Percentiles rank a stretch among this genome's conserved stretches.
These are phyloP conservation scores for Sutorius eximius DNA, from an alignment of 1,284 basidiomycete species.

Conservation along the genomic window DNA sequence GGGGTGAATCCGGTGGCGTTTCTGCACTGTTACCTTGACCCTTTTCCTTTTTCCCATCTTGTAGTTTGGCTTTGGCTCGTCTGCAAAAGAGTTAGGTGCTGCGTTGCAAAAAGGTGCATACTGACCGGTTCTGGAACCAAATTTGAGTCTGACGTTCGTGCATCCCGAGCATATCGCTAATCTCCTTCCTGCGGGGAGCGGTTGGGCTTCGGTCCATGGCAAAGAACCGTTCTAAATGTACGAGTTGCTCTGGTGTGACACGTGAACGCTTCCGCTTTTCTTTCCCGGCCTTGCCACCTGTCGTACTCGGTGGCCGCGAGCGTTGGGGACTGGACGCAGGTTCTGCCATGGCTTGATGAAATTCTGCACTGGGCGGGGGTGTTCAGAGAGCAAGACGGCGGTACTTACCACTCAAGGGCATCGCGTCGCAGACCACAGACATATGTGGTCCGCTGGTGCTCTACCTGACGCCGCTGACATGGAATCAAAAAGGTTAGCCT, in stretches of 20 bases:
- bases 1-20: conserved; percentile 50
- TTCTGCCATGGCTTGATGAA: conserved; percentile 21
- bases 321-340: conserved; percentile 29
- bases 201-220: conserved; percentile 67
- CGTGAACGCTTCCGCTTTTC: conserved; percentile 76
- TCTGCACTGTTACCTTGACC: conserved; percentile 38
- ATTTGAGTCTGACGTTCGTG: conserved; percentile 83
- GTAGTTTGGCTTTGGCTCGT: conserved; percentile 76
- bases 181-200: conserved; percentile 66
- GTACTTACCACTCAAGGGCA: conserved; percentile 22
- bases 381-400: conserved; percentile 1
- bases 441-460: conserved; percentile 29
- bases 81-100: conserved; percentile 37
- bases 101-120: neutral
- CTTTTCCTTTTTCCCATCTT: conserved; percentile 60
- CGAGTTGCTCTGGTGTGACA: conserved; percentile 73
- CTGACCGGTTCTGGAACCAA: conserved; percentile 83
- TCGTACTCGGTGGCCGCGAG: conserved; percentile 20
- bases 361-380: conserved; percentile 8
- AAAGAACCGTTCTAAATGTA: conserved; percentile 71
- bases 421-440: conserved; percentile 31
- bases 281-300: conserved; percentile 34
- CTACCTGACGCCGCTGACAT: conserved; percentile 32
- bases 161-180: conserved; percentile 75
- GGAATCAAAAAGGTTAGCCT: conserved; percentile 28